Base-by-base conservation (phyloP, 495 filamentous ascomycete species). In the Neurospora sp. region DNA sequence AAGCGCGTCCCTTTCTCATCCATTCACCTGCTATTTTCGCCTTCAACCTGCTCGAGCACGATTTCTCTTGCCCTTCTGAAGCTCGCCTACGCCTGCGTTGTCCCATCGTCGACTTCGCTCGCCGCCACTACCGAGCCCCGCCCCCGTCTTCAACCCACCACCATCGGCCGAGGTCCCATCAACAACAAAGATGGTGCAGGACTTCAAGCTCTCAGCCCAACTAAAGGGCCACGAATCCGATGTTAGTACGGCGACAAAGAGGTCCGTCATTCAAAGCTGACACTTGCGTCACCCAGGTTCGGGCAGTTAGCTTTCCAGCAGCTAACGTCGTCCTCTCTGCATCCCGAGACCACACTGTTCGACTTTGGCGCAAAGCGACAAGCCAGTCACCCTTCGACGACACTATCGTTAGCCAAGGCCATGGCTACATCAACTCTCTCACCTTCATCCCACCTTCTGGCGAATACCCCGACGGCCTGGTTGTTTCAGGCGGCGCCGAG, bases 301-400 rank as follows among this genome's bases (percentile, higher is more conserved):
- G 96, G 74, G 89, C 88, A 74, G 93, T 99, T 74, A 84, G 84
- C 79, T 98, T 96, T 78, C 93, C 94, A 17, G 84, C 85, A 68
- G 83, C 92, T 71, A 89, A 92, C 74, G 82, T 89, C 69, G 83
- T 97, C 40, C 80, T 96, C 72, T 97, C 96, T 14, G 92, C 93
- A 27, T 97, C 95, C 70, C 88, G 96, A 81, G 96, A 98, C 86
- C 89, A 89, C 71, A 97, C 94, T 4, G 94, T 97, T 45, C 90
- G 94, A 41, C 80, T 93, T 65, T 99, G 96, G 96, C 93, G 90
- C 59, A 84, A 78, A 65, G 75, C 79, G 1, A 70, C 88, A 16
- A 82, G 86, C 73, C 87, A 84, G 20, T 69, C 94, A 89, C 91
- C 92, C 12, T 97, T 90, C 78, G 93, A 97, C 75, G 87, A 88